Evolutionary conservation across 148 eudicot species (phyloP), one percentile per base, ranked within the genome.

Genomic region (Rheum nobile): DNA sequence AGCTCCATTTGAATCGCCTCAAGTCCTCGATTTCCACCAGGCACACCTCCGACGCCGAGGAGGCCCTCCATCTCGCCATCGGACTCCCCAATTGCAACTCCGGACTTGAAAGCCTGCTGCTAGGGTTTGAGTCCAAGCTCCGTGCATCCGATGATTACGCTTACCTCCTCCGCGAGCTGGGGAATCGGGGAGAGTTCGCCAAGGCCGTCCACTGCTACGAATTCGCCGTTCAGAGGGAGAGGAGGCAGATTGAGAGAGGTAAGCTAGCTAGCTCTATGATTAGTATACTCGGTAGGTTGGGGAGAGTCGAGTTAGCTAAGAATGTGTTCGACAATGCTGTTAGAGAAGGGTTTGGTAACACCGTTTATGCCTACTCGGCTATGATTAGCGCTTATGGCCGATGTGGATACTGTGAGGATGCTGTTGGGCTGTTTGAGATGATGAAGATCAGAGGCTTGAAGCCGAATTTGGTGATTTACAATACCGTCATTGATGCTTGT

Each of bases 401-500:
- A 80, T 89, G 97, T 76, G 97, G 98, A 31, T 86, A 61, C 65
- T 87, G 82, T 75, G 79, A 86, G 67, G 90, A 94, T 26, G 97
- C 97, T 19, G 77, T 91, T 80, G 79, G 88, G 75, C 80, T 90
- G 22, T 93, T 93, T 76, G 82, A 87, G 55, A 79, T 80, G 72
- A 93, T 93, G 98, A 91, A 89, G 71, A 74, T 39, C 28, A 82
- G 81, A 2, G 92, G 93, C 6, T 80, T 94, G 84, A 90, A 82
- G 84, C 98, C 98, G 3, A 94, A 94, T 88, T 87, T 89, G 63
- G 95, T 94, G 0, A 91, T 97, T 52, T 94, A 86, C 44, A 94
- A 94, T 79, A 97, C 98, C 5, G 79, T 94, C 16, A 89, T 91
- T 74, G 96, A 94, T 86, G 97, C 98, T 26, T 94, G 97, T 84